These are phyloP conservation scores for Populus ilicifolia DNA, from an alignment of 345 rosid species.

Conservation along the genomic window DNA sequence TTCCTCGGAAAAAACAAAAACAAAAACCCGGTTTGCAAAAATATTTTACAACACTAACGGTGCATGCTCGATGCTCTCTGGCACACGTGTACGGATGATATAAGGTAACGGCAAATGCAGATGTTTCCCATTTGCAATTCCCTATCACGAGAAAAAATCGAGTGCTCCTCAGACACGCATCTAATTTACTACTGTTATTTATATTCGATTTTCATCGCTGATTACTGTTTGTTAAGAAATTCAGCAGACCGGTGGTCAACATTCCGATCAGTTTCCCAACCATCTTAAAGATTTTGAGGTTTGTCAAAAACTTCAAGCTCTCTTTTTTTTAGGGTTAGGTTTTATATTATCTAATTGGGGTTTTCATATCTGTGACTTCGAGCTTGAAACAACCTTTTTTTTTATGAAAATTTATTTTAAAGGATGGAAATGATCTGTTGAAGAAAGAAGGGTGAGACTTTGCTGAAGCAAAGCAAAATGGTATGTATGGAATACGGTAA, in stretches of 20 bases:
- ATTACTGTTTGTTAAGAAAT: too few relatives aligned
- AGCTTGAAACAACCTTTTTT: background rate
- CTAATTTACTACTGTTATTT: background rate
- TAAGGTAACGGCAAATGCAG: constrained; percentile 25
- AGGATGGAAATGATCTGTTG: background rate
- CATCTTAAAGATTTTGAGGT: constrained; percentile 22
- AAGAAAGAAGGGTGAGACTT: background rate
- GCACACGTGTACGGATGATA: constrained; percentile 38
- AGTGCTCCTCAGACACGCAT: constrained; percentile 36
- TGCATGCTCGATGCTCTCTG: constrained; percentile 1
- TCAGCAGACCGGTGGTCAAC: constrained; percentile 13
- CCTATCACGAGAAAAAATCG: constrained; percentile 26
- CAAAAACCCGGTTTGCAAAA: background rate
- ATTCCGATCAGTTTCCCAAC: constrained; percentile 19
- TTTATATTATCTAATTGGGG: background rate
- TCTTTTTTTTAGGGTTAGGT: background rate
- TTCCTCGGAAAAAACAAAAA: background rate
- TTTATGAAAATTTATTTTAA: background rate
- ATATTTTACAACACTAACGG: constrained; percentile 23
- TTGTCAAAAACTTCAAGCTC: background rate
- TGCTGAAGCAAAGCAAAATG: background rate
- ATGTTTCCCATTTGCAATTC: constrained; percentile 18
- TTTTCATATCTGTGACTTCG: background rate
- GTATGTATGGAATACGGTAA: background rate
- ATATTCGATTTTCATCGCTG: constrained; percentile 1